These are phyloP conservation scores for Tympanopsis confertula DNA, from an alignment of 2,329 filamentous ascomycete species.

Conservation along the genomic window DNA sequence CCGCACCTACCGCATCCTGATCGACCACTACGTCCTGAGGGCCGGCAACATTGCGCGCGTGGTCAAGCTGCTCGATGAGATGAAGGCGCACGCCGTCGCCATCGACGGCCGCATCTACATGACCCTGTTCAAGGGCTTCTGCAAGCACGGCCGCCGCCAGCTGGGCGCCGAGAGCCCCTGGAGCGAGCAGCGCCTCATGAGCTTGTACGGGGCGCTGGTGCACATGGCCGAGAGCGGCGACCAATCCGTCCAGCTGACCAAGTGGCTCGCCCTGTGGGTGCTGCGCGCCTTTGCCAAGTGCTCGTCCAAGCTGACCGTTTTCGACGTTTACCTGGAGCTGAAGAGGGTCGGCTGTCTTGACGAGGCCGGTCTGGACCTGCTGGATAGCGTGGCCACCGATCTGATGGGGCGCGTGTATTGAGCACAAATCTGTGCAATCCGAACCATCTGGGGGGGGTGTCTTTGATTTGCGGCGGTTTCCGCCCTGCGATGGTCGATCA, in stretches of 20 bases:
- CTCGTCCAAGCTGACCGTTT: conserved; percentile 33
- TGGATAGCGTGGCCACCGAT: background rate
- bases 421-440: too few relatives aligned
- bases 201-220: conserved; percentile 55
- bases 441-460: too few relatives aligned
- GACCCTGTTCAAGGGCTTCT: conserved; percentile 73
- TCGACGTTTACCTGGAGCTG: conserved; percentile 39
- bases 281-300: conserved; percentile 54
- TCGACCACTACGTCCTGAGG: conserved; percentile 60
- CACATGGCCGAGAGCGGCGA: conserved; percentile 34
- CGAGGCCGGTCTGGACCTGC: background rate
- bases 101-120: conserved; percentile 70
- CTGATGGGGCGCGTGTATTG: too few relatives aligned
- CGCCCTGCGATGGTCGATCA: too few relatives aligned
- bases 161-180: conserved; percentile 50
- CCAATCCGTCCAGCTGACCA: conserved; percentile 36
- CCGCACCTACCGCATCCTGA: conserved; percentile 67
- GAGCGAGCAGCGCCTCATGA: conserved; percentile 57
- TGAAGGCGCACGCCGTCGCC: conserved; percentile 57
- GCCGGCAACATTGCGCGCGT: conserved; percentile 64
- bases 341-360: background rate
- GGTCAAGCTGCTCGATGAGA: conserved; percentile 65
- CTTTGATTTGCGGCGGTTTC: too few relatives aligned
- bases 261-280: conserved; percentile 49
- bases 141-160: conserved; percentile 48